These are phyloP conservation scores for Arachis stenosperma DNA, from an alignment of 306 rosid species.

Conservation along the genomic window DNA sequence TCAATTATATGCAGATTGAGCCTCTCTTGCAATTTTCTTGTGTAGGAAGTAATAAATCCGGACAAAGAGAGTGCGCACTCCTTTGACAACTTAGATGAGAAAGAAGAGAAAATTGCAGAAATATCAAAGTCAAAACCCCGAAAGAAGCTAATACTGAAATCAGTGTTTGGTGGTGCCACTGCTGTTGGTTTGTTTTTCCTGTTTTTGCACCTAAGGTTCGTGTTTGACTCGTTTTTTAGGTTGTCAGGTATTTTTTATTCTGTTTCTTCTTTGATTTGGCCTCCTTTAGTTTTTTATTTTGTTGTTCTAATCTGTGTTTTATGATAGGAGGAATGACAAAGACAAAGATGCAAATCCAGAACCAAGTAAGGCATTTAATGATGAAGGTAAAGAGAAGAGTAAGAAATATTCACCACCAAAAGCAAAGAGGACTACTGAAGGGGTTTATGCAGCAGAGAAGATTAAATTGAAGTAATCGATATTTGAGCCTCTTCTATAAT, in stretches of 20 bases:
- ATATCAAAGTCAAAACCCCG: conserved; percentile 38
- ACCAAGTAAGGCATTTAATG: conserved; percentile 37
- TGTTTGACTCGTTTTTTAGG: conserved; percentile 24
- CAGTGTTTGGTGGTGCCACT: conserved; percentile 55
- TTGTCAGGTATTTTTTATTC: conserved; percentile 19
- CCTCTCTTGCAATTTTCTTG: conserved; percentile 27
- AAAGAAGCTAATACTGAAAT: conserved; percentile 45
- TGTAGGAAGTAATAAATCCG: conserved; percentile 43
- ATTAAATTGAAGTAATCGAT: conserved; percentile 42
- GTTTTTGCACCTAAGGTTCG: conserved; percentile 55
- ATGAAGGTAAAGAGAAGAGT: conserved; percentile 38
- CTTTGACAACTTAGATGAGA: conserved; percentile 29
- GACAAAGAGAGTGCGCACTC: conserved; percentile 33
- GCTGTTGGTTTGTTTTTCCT: conserved; percentile 52
- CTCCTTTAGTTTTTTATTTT: neutral
- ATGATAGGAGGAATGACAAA: conserved; percentile 41
- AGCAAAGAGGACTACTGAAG: conserved; percentile 35
- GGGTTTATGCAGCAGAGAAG: conserved; percentile 53
- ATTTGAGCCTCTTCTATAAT: conserved; percentile 16
- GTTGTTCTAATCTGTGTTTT: neutral
- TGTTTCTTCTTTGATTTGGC: conserved; percentile 23
- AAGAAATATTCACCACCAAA: conserved; percentile 30
- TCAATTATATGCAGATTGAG: conserved; percentile 24
- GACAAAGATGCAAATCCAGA: conserved; percentile 40
- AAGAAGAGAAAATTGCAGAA: conserved; percentile 16